Conservation (phyloP, 2,329 filamentous ascomycete genomes). For the Biscogniauxia sp. region DNA sequence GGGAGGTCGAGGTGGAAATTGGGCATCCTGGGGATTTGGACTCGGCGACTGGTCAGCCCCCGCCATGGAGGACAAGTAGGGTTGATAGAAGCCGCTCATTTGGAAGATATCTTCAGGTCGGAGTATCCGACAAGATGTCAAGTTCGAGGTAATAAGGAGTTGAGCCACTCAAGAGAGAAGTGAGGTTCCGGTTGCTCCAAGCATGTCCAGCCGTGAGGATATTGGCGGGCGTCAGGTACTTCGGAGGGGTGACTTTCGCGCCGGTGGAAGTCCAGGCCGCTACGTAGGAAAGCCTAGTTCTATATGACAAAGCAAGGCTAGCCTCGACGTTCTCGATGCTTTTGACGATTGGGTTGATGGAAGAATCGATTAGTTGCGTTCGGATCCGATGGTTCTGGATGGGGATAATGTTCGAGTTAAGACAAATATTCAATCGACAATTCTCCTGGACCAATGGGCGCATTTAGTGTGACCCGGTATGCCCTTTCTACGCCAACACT, state of each 20-base stretch:
- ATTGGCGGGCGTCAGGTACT: not conserved
- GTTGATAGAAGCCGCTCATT: conserved; percentile 58
- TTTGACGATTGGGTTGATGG: conserved; percentile 1
- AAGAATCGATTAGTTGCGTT: conserved; percentile 1
- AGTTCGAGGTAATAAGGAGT: conserved; percentile 5
- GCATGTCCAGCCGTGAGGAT: not conserved
- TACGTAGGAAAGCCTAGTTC: not conserved
- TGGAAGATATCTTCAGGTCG: conserved; percentile 14
- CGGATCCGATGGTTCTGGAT: conserved; percentile 10
- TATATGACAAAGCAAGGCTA: not conserved
- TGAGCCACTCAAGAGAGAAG: not conserved
- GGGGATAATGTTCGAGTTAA: conserved; percentile 10
- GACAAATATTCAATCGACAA: conserved; percentile 21
- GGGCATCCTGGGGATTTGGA: conserved; percentile 40
- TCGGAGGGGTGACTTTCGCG: not conserved
- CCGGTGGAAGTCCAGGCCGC: not conserved
- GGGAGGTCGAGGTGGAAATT: conserved; percentile 35
- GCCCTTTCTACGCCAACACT: conserved; percentile 22
- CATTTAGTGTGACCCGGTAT: conserved; percentile 19
- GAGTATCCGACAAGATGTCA: conserved; percentile 8
- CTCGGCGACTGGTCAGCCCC: conserved; percentile 38
- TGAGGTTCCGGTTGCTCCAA: not conserved
- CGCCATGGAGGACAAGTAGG: conserved; percentile 53
- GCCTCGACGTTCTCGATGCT: conserved; percentile 9
- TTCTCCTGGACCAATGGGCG: conserved; percentile 21